phyloP scores from a whole-genome alignment of 2,329 filamentous ascomycete genomes.

The Pseudogymnoascus sp. region DNA sequence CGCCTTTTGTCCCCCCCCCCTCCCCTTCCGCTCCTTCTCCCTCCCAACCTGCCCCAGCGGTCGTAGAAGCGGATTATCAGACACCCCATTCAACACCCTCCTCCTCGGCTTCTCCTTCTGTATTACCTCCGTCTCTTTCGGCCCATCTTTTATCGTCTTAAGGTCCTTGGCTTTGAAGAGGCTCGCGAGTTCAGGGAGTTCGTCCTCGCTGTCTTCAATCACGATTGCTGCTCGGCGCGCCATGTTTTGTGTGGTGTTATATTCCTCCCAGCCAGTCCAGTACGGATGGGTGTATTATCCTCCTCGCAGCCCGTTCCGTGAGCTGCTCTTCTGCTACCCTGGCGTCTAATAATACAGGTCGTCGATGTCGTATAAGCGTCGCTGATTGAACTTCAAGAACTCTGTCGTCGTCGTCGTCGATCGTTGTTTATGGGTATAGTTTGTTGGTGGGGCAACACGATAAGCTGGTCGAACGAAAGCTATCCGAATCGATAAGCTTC shows the following conservation, averaged over 20 bases:
- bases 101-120: slow-evolving; percentile 18
- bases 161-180: background rate
- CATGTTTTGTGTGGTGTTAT: background rate
- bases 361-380: background rate
- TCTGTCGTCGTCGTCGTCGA: background rate
- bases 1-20: too few relatives aligned
- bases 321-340: background rate
- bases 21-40: slow-evolving; percentile 4
- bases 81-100: slow-evolving; percentile 18
- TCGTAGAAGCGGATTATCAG: slow-evolving; percentile 22
- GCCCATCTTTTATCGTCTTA: too few relatives aligned
- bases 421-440: background rate
- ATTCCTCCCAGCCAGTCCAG: background rate
- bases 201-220: slow-evolving; percentile 20
- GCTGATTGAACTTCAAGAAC: background rate
- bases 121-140: slow-evolving; percentile 11
- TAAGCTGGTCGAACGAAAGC: background rate
- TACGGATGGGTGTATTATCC: background rate
- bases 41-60: slow-evolving; percentile 13
- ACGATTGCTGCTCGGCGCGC: background rate
- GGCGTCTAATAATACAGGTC: background rate
- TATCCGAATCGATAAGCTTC: background rate
- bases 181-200: slow-evolving; percentile 18
- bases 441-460: background rate
- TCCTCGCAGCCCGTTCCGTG: background rate